Evolutionary conservation across 225 moss, liverwort and hornwort species (phyloP), one percentile per base, ranked within the genome.

Genomic region (Neckera pumila): DNA sequence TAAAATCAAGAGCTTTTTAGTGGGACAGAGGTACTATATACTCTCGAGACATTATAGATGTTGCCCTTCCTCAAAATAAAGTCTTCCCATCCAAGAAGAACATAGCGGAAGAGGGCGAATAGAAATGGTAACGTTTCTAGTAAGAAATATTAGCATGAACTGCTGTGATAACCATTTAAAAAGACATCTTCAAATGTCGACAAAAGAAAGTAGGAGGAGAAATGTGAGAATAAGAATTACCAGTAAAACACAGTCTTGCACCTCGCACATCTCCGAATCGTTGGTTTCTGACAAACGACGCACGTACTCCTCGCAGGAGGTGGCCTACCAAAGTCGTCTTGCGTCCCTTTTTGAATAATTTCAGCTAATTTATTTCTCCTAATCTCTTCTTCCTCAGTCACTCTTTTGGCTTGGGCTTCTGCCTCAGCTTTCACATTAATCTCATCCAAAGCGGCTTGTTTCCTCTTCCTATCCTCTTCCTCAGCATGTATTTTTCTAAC

Each of bases 231-330:
- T 8, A 62, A 63, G 36, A 80, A 83, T 79, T 88, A 98, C 98
- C 98, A 98, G 92, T 98, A 98, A 81, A 86, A 91, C 61, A 92
- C 95, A 85, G 87, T 82, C 92, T 97, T 98, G 93, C 98, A 98
- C 65, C 92, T 94, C 53, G 95, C 89, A 87, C 98, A 98, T 90
- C 96, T 94, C 70, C 91, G 91, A 69, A 89, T 93, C 54, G 95
- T 91, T 85, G 86, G 91, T 85, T 91, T 94, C 80, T 57, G 84
- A 90, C 98, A 98, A 85, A 96, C 87, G 56, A 91, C 86, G 89
- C 98, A 98, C 74, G 40, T 61, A 62, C 80, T 85, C 16, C 60
- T 88, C 73, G 72, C 75, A 58, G 84, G 49, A 85, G 91, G 22
- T 45, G 27, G 92, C 56, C 77, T 76, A 84, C 66, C 47, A 56